phyloP scores from a whole-genome alignment of 352 stramenopile species.

The Phytophthora nicotianae region DNA sequence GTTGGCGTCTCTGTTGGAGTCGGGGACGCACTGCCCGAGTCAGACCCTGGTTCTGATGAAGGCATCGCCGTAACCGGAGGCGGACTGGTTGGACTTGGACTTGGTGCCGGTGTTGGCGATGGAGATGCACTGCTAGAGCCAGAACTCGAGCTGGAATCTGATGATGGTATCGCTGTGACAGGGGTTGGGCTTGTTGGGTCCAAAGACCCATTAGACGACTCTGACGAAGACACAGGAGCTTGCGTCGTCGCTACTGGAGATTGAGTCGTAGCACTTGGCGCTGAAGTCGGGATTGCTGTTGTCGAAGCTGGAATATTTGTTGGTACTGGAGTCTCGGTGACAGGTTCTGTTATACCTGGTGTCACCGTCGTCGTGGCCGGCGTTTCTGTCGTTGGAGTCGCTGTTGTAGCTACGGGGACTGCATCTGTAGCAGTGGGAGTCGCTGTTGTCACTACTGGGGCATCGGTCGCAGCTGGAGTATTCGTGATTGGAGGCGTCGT shows the following conservation, averaged over 20 bases:
- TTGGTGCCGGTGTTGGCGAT: conserved; percentile 7
- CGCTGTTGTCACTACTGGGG: not conserved
- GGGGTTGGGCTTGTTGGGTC: conserved; percentile 17
- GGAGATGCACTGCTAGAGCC: conserved; percentile 10
- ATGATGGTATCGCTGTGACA: conserved; percentile 16
- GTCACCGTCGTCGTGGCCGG: not conserved
- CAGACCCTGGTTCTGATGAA: conserved; percentile 12
- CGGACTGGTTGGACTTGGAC: conserved; percentile 22
- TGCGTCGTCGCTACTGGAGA: not conserved
- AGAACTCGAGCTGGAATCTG: conserved; percentile 11
- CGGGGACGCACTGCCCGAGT: conserved; percentile 5
- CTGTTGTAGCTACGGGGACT: conserved; percentile 2
- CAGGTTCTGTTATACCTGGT: not conserved
- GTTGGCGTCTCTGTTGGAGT: conserved; percentile 12
- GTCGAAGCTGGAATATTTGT: conserved; percentile 1
- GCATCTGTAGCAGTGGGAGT: not conserved
- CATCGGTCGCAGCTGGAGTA: not conserved
- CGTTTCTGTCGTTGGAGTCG: conserved; percentile 3
- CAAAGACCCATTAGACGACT: conserved; percentile 13
- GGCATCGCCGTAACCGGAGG: conserved; percentile 27
- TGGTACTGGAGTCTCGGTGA: not conserved
- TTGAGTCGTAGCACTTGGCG: conserved; percentile 1
- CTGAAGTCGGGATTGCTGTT: not conserved
- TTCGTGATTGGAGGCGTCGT: conserved; percentile 3
- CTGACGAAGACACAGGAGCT: conserved; percentile 3